Evolutionary conservation across 257 asterid species (phyloP).

Genomic region (Voacanga thouarsii): DNA sequence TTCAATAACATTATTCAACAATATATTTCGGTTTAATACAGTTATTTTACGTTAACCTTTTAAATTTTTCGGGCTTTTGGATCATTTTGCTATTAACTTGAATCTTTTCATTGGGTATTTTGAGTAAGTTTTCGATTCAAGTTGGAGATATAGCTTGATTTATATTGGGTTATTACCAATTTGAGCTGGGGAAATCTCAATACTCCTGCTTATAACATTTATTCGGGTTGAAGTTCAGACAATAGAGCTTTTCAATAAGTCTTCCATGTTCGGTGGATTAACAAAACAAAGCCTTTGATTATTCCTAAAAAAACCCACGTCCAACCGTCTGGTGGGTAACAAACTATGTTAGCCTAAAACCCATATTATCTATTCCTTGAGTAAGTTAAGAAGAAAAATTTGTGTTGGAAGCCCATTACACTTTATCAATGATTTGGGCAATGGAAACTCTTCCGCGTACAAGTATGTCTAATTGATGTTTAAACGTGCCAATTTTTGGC

Average conservation of each 20-base stretch:
- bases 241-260: neutral
- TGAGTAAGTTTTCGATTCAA: neutral
- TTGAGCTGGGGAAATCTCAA: neutral
- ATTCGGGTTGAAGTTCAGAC: neutral
- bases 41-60: neutral
- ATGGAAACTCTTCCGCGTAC: too few relatives aligned
- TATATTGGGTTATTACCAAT: neutral
- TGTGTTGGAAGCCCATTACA: too few relatives aligned
- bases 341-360: too few relatives aligned
- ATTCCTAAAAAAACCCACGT: too few relatives aligned
- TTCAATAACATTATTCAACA: neutral
- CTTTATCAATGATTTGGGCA: too few relatives aligned
- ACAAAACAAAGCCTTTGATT: too few relatives aligned
- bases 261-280: too few relatives aligned
- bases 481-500: too few relatives aligned
- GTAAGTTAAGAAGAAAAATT: too few relatives aligned
- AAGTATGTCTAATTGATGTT: too few relatives aligned
- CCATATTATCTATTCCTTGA: too few relatives aligned
- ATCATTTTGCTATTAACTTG: neutral
- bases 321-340: too few relatives aligned
- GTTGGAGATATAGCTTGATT: neutral
- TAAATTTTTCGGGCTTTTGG: neutral
- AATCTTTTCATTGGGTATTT: neutral
- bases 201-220: neutral
- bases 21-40: neutral